These are phyloP conservation scores for Peterozyma toletana DNA, from an alignment of 805 yeast species.

Conservation along the genomic window DNA sequence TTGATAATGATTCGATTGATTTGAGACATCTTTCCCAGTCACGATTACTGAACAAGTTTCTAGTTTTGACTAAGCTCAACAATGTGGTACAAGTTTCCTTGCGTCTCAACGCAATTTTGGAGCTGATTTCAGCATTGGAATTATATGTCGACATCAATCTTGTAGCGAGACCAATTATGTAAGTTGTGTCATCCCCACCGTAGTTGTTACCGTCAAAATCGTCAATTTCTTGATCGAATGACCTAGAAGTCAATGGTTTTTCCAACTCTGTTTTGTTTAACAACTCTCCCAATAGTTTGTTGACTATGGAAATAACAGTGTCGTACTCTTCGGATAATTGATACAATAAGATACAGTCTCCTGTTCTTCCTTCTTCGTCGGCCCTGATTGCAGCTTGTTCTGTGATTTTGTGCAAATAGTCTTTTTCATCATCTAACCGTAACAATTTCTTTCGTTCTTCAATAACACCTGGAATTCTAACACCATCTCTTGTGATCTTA, in stretches of 20 bases:
- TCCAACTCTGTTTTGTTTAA: conserved; percentile 66
- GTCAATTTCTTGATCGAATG: conserved; percentile 12
- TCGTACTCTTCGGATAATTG: conserved; percentile 86
- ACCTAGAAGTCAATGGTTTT: conserved; percentile 37
- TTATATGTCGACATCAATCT: conserved; percentile 38
- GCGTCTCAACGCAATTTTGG: conserved; percentile 44
- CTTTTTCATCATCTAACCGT: conserved; percentile 46
- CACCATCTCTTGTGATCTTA: conserved; percentile 71
- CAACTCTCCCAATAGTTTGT: conserved; percentile 71
- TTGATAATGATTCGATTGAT: conserved; percentile 48
- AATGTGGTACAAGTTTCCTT: conserved; percentile 61
- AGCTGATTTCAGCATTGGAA: conserved; percentile 52
- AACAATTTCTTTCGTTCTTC: conserved; percentile 70
- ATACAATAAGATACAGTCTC: conserved; percentile 79
- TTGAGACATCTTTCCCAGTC: conserved; percentile 55
- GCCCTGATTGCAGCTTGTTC: conserved; percentile 83
- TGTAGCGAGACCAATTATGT: conserved; percentile 38
- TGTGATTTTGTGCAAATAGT: conserved; percentile 63
- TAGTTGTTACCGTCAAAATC: conserved; percentile 16
- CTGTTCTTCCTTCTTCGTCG: conserved; percentile 83
- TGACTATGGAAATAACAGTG: conserved; percentile 68
- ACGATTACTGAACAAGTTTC: conserved; percentile 47
- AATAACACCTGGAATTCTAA: conserved; percentile 73
- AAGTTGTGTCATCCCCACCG: conserved; percentile 30
- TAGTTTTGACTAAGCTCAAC: conserved; percentile 59